Evolutionary conservation across 495 filamentous ascomycete genomes (phyloP), one percentile per base, ranked within the genome.

Genomic region (Penicillium mononematosum): DNA sequence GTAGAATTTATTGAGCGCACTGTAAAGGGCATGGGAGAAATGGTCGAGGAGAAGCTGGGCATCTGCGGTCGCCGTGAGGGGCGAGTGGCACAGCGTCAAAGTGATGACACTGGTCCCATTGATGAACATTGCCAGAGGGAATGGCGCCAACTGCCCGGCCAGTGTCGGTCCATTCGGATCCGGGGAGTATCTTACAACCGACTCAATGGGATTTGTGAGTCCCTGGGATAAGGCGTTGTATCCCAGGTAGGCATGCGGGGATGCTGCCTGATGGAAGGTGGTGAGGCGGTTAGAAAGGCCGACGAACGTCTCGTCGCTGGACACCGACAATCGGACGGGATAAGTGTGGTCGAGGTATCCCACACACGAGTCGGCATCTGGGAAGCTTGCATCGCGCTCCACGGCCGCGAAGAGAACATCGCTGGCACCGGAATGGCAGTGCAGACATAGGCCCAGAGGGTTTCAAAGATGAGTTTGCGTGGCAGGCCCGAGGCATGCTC

Each of bases 401-500:
- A 45, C 44, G 22, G 44, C 44, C 44, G 44, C 44, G 24, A 45
- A 45, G 20, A 45, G 44, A 27, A 45, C 44, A 45, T 45, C 44
- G 8, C 44, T 45, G 22, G 44, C 7, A n/a, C 44, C 44, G 10
- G 44, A 45, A 16, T 45, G 44, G 44, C 44, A 45, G 44, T 45
- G 44, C 44, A 45, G 44, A 45, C 44, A 45, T 45, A 45, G 44
- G 44, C 44, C 44, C 44, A 45, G 20, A 45, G 44, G 44, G 44
- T 45, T 27, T 45, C 44, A 27, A 45, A 45, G 24, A 45, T 27
- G 44, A 45, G 44, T 45, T 45, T 45, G 24, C 44, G 44, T 11
- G 44, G 44, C 20, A 45, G 22, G 4, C 44, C 44, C 44, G 44
- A 45, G 11, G 44, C 44, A 45, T 45, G 44, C 44, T 45, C 44